Evolutionary conservation across 2,329 filamentous ascomycete genomes (phyloP).

Genomic region (Microcyclospora tardicrescens): DNA sequence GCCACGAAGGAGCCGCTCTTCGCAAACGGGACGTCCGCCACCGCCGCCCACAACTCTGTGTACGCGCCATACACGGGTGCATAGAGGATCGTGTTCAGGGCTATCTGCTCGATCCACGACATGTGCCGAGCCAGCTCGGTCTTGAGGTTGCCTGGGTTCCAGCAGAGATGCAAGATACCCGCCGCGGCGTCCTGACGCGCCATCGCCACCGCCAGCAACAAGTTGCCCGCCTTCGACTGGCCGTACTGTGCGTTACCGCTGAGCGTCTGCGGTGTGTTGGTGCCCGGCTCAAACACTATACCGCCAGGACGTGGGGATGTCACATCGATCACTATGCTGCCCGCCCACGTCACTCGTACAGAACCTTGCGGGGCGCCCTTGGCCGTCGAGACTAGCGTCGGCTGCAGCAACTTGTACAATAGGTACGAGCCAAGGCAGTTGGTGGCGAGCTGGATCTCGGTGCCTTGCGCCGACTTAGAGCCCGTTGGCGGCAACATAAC

Average conservation of each 20-base stretch:
- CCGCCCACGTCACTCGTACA: slow-evolving; percentile 21
- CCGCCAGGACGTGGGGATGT: slow-evolving; percentile 12
- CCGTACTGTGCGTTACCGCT: slow-evolving; percentile 14
- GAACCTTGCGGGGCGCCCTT: slow-evolving; percentile 13
- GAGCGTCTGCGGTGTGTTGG: slow-evolving; percentile 9
- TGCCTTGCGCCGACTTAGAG: slow-evolving; percentile 13
- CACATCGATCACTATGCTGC: slow-evolving; percentile 14
- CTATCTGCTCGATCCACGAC: slow-evolving; percentile 2
- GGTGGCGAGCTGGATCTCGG: slow-evolving; percentile 19
- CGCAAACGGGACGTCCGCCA: too few relatives aligned
- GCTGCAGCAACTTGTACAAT: slow-evolving; percentile 20
- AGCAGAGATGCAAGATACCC: slow-evolving; percentile 16
- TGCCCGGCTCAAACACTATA: slow-evolving; percentile 8
- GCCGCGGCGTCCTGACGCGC: slow-evolving; percentile 7
- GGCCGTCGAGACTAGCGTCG: slow-evolving; percentile 18
- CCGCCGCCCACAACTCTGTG: slow-evolving; percentile 16
- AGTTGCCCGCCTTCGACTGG: slow-evolving; percentile 19
- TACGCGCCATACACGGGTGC: slow-evolving; percentile 18
- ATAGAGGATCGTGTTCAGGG: slow-evolving; percentile 11
- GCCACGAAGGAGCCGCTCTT: too few relatives aligned
- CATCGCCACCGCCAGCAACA: slow-evolving; percentile 15
- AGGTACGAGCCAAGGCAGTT: slow-evolving; percentile 24
- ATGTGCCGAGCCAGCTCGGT: slow-evolving; percentile 19
- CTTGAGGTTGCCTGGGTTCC: slow-evolving; percentile 22
- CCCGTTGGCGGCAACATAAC: slow-evolving; percentile 17